Evolutionary conservation across 1,284 basidiomycete species (phyloP).

Genomic region (Volvariella volvacea): DNA sequence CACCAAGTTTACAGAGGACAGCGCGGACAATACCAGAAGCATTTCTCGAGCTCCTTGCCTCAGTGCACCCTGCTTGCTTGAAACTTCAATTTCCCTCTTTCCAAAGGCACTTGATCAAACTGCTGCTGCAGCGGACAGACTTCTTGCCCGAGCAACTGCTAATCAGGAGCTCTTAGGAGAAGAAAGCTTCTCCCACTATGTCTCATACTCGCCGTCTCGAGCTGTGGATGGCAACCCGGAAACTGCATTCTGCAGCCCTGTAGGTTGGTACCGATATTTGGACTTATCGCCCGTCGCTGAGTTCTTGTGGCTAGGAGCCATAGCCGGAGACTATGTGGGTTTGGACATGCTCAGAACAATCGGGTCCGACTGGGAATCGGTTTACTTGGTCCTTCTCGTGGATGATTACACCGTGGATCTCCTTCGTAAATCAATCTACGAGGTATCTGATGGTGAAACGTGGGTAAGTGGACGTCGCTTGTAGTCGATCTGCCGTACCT

Average conservation of each 20-base stretch:
- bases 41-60: constrained; percentile 38
- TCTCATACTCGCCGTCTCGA: constrained; percentile 40
- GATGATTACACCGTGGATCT: constrained; percentile 30
- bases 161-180: constrained; percentile 28
- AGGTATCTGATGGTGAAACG: constrained; percentile 30
- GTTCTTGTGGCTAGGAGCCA: not conserved
- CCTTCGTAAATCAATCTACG: constrained; percentile 28
- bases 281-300: too few relatives aligned
- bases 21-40: constrained; percentile 2
- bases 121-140: constrained; percentile 23
- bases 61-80: constrained; percentile 39
- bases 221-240: constrained; percentile 45
- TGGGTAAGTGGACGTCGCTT: constrained; percentile 39
- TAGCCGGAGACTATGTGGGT: not conserved
- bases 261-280: constrained; percentile 25
- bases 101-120: constrained; percentile 22
- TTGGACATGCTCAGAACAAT: constrained; percentile 20
- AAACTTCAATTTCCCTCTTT: constrained; percentile 46
- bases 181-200: constrained; percentile 29
- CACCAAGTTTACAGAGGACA: too few relatives aligned
- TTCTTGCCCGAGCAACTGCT: constrained; percentile 33
- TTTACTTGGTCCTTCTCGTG: constrained; percentile 41
- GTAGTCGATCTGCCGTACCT: too few relatives aligned
- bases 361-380: constrained; percentile 16
- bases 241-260: constrained; percentile 44